Conservation (phyloP, 108 stramenopile species). For the Nitzschia sp. region DNA sequence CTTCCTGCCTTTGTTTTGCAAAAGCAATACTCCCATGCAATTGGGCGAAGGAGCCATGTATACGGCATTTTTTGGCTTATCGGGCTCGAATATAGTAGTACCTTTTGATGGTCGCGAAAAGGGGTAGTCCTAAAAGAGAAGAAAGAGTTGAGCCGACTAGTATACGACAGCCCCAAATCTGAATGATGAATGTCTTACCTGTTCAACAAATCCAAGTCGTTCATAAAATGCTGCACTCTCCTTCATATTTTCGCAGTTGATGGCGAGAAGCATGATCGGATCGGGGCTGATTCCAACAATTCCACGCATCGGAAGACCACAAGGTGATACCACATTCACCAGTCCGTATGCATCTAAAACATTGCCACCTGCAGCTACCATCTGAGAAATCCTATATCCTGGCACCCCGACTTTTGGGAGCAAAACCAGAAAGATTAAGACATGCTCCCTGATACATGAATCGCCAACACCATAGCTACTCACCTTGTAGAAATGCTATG, state of each 20-base stretch:
- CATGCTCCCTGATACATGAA: too few species aligned
- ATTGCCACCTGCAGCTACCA: slow-evolving; percentile 77
- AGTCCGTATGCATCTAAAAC: slow-evolving; percentile 82
- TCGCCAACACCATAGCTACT: too few species aligned
- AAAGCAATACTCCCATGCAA: slow-evolving; percentile 80
- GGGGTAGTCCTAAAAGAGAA: slow-evolving; percentile 49
- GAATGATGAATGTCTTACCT: slow-evolving; percentile 36
- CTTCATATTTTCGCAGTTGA: slow-evolving; percentile 70
- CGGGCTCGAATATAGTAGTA: slow-evolving; percentile 79
- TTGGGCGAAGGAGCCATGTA: slow-evolving; percentile 78
- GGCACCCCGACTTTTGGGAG: slow-evolving; percentile 65
- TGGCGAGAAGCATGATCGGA: slow-evolving; percentile 86
- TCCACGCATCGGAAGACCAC: slow-evolving; percentile 74
- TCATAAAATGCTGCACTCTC: slow-evolving; percentile 69
- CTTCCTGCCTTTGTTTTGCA: slow-evolving; percentile 45
- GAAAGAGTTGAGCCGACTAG: too few species aligned
- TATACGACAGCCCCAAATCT: too few species aligned
- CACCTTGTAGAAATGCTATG: slow-evolving; percentile 70
- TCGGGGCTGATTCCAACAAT: slow-evolving; percentile 82
- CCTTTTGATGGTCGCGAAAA: slow-evolving; percentile 77
- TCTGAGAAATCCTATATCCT: slow-evolving; percentile 76
- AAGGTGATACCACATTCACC: slow-evolving; percentile 80
- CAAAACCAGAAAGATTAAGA: neutral
- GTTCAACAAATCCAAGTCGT: slow-evolving; percentile 71
- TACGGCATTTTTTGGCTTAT: slow-evolving; percentile 66